Percentiles rank a stretch among this genome's conserved stretches.
These are phyloP conservation scores for Globisporangium okanoganense DNA, from an alignment of 352 stramenopile species.

Conservation along the genomic window DNA sequence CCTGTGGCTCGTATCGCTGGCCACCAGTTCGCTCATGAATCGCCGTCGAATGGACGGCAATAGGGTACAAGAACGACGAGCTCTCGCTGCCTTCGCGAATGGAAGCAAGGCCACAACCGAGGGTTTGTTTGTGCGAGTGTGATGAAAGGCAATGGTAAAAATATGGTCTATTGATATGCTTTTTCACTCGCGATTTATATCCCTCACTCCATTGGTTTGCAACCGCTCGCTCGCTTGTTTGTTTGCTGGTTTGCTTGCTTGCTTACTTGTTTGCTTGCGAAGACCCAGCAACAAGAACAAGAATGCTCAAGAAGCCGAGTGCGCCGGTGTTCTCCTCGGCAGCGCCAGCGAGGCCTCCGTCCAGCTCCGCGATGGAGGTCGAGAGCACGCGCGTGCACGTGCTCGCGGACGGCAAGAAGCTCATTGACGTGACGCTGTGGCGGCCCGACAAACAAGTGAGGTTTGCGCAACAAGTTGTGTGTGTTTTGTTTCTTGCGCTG, in stretches of 20 bases:
- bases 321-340: neutral
- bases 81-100: neutral
- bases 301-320: slow-evolving; percentile 12
- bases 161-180: slow-evolving; percentile 3
- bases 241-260: neutral
- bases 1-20: neutral
- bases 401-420: slow-evolving; percentile 38
- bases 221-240: neutral
- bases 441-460: slow-evolving; percentile 18
- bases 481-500: neutral
- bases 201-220: neutral
- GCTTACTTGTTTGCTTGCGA: neutral
- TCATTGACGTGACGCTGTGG: slow-evolving; percentile 55
- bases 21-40: neutral
- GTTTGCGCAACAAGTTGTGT: slow-evolving; percentile 6
- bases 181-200: neutral
- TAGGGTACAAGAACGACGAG: neutral
- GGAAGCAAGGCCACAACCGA: neutral
- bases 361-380: slow-evolving; percentile 33
- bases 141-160: neutral
- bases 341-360: neutral
- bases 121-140: no score
- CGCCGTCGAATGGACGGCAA: neutral
- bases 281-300: neutral
- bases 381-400: slow-evolving; percentile 41